A percentile compares a stretch with the other conserved stretches of the same genome.
Conservation (phyloP, 78 protist species). For the Goniomonas avonlea region DNA sequence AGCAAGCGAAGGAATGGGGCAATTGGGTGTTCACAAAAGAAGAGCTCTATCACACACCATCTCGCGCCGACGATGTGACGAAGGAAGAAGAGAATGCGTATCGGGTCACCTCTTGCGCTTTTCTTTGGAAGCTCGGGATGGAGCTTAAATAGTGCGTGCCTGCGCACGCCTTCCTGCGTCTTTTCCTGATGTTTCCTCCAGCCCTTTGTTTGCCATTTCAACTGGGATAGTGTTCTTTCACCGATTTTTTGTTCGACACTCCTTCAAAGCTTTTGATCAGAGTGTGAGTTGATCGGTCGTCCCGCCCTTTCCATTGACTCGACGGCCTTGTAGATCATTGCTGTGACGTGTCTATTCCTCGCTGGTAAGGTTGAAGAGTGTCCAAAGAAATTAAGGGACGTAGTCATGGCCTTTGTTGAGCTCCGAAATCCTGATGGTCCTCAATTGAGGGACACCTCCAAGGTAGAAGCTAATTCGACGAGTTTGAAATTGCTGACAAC, state of each 20-base stretch:
- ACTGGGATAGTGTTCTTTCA: conserved; percentile 75
- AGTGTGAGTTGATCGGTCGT: not conserved
- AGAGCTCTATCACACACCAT: too few species aligned
- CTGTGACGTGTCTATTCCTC: conserved; percentile 63
- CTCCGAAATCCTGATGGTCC: not conserved
- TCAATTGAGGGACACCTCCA: not conserved
- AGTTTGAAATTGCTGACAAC: too few species aligned
- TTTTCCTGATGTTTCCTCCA: too few species aligned
- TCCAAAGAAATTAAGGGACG: conserved; percentile 58
- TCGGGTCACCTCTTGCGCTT: too few species aligned
- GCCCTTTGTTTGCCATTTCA: conserved; percentile 72
- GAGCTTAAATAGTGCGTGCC: too few species aligned
- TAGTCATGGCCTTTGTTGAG: conserved; percentile 16
- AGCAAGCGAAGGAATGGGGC: too few species aligned
- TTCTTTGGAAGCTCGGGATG: too few species aligned
- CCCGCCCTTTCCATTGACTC: not conserved
- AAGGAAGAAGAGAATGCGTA: too few species aligned
- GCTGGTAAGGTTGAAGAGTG: conserved; percentile 79
- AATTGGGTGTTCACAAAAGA: too few species aligned
- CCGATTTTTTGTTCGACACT: conserved; percentile 61
- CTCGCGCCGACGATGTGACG: too few species aligned
- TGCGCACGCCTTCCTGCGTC: too few species aligned
- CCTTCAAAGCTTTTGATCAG: conserved; percentile 48
- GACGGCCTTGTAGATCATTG: conserved; percentile 22
- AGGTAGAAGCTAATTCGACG: not conserved